Evolutionary conservation across 2,329 filamentous ascomycete species (phyloP).

Genomic region (Mycogone perniciosa): DNA sequence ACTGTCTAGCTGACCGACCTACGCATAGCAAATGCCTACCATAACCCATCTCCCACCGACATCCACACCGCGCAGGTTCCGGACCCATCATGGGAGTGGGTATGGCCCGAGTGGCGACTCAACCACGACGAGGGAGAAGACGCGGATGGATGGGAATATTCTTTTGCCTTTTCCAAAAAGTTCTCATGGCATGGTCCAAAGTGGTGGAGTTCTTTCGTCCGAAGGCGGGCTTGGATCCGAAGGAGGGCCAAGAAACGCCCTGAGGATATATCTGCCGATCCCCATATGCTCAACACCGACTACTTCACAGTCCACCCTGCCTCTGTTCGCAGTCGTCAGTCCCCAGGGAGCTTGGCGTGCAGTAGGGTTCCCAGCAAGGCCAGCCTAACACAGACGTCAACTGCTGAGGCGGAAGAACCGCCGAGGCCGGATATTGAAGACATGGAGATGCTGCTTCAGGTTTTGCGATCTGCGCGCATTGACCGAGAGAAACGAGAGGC

Average conservation of each 20-base stretch:
- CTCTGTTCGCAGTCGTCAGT: slow-evolving; percentile 30
- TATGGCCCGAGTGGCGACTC: slow-evolving; percentile 58
- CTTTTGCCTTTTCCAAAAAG: slow-evolving; percentile 69
- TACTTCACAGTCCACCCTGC: slow-evolving; percentile 71
- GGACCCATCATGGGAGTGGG: slow-evolving; percentile 94
- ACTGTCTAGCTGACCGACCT: neutral
- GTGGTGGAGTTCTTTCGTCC: slow-evolving; percentile 95
- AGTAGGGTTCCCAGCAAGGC: slow-evolving; percentile 28
- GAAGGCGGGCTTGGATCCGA: slow-evolving; percentile 80
- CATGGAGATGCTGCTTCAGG: slow-evolving; percentile 61
- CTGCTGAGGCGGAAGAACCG: slow-evolving; percentile 43
- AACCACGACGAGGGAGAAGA: slow-evolving; percentile 70
- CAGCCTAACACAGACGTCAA: slow-evolving; percentile 31
- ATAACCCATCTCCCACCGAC: slow-evolving; percentile 54
- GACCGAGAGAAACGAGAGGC: slow-evolving; percentile 89
- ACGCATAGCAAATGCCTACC: slow-evolving; percentile 51
- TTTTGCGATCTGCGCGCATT: slow-evolving; percentile 64
- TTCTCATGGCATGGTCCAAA: slow-evolving; percentile 84
- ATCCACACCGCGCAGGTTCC: slow-evolving; percentile 87
- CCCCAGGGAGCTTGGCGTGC: slow-evolving; percentile 28
- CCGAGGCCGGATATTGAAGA: slow-evolving; percentile 55
- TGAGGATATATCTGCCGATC: slow-evolving; percentile 42
- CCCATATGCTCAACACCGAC: slow-evolving; percentile 64
- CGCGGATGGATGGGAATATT: slow-evolving; percentile 94
- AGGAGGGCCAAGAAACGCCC: slow-evolving; percentile 60